Evolutionary conservation across 2,329 filamentous ascomycete genomes (phyloP).

Genomic region (Penicillium sp.): DNA sequence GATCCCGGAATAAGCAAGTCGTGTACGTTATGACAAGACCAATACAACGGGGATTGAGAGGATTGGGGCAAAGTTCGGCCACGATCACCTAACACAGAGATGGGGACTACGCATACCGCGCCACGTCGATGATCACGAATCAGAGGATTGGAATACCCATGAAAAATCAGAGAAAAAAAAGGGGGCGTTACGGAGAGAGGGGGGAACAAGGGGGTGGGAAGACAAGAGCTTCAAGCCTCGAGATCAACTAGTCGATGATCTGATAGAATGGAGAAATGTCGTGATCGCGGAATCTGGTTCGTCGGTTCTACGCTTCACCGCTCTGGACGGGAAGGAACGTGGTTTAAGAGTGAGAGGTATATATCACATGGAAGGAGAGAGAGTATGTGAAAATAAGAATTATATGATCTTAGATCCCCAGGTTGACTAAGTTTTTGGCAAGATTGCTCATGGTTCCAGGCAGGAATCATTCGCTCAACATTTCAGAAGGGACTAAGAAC

Average conservation of each 20-base stretch:
- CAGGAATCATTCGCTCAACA: not conserved
- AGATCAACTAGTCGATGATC: slow-evolving; percentile 34
- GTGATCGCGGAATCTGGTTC: slow-evolving; percentile 38
- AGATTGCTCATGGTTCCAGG: too few species aligned
- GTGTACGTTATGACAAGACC: not conserved
- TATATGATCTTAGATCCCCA: not conserved
- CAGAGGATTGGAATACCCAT: not conserved
- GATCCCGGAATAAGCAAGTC: slow-evolving; percentile 4
- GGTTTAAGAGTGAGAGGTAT: not conserved
- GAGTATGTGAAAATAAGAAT: not conserved
- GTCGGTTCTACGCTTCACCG: slow-evolving; percentile 27
- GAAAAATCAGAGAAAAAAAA: slow-evolving; percentile 1
- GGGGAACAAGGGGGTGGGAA: not conserved
- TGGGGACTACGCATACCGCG: slow-evolving; percentile 4
- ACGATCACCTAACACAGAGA: not conserved
- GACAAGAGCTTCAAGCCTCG: slow-evolving; percentile 2
- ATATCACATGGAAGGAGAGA: not conserved
- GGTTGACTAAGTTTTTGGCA: not conserved
- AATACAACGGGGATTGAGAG: not conserved
- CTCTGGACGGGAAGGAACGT: slow-evolving; percentile 5
- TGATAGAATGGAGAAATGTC: slow-evolving; percentile 48
- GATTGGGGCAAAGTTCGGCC: not conserved
- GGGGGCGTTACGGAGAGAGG: slow-evolving; percentile 9
- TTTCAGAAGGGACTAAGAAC: not conserved
- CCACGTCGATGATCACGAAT: not conserved